Conservation (phyloP, 176 grass and related monocot species). For the Pontederia paniculata region DNA sequence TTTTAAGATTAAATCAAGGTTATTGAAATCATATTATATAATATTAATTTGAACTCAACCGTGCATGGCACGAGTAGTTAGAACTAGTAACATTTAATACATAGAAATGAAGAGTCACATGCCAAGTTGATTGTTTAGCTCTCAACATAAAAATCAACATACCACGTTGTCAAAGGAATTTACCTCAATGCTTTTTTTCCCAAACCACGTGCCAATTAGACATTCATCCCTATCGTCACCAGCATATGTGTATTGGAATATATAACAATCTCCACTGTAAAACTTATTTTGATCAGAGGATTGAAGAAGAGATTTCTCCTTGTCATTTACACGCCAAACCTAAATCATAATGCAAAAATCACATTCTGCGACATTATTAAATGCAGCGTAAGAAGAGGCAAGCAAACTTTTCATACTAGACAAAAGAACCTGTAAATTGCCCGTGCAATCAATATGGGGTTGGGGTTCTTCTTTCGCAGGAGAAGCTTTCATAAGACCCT, state of each 20-base stretch:
- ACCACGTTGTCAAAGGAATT: conserved; percentile 1
- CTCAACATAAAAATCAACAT: too few relatives aligned
- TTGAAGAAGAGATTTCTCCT: conserved; percentile 72
- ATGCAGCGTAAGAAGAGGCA: conserved; percentile 10
- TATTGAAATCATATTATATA: too few relatives aligned
- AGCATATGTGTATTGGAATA: conserved; percentile 94
- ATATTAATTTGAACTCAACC: too few relatives aligned
- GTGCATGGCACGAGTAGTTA: too few relatives aligned
- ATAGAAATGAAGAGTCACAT: too few relatives aligned
- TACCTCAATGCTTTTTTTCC: conserved; percentile 87
- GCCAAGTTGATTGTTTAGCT: too few relatives aligned
- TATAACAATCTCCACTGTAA: conserved; percentile 95
- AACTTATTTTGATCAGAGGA: conserved; percentile 97
- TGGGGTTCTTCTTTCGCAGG: conserved; percentile 85
- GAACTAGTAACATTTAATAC: too few relatives aligned
- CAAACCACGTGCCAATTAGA: conserved; percentile 93
- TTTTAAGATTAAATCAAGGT: too few relatives aligned
- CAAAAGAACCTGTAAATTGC: conserved; percentile 63
- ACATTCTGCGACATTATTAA: background rate
- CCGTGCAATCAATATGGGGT: conserved; percentile 92
- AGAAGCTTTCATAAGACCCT: conserved; percentile 67
- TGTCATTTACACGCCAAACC: conserved; percentile 87
- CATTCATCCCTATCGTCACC: conserved; percentile 80
- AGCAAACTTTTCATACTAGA: background rate
- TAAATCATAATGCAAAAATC: conserved; percentile 16